These are phyloP conservation scores for Diddensiella caesifluorescens DNA, from an alignment of 805 yeast species.

Conservation along the genomic window DNA sequence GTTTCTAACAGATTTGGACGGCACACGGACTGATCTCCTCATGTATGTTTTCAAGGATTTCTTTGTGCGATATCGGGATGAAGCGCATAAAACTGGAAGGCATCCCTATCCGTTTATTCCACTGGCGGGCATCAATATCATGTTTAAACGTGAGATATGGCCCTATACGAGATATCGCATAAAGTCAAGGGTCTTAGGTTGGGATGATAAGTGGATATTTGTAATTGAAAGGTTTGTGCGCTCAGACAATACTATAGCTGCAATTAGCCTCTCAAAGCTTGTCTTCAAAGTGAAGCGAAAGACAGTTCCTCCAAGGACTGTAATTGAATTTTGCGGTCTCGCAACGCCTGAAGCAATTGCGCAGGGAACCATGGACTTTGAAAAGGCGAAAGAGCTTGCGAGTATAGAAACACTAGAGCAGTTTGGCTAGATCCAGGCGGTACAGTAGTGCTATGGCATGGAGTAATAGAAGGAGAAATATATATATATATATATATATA, in stretches of 20 bases:
- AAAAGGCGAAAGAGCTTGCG: conserved; percentile 22
- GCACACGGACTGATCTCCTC: conserved; percentile 64
- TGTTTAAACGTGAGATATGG: conserved; percentile 66
- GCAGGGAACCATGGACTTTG: conserved; percentile 24
- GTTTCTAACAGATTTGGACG: conserved; percentile 75
- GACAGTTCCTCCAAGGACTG: conserved; percentile 64
- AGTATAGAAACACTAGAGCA: too few species aligned
- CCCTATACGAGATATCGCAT: conserved; percentile 58
- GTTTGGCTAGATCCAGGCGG: too few species aligned
- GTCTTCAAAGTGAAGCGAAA: conserved; percentile 74
- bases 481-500: neutral
- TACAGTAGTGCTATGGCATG: too few species aligned
- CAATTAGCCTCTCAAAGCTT: conserved; percentile 67
- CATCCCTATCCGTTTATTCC: conserved; percentile 48
- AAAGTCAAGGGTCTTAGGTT: conserved; percentile 57
- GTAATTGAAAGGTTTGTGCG: conserved; percentile 58
- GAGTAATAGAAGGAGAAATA: neutral
- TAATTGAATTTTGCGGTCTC: conserved; percentile 51
- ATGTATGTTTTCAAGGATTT: conserved; percentile 51
- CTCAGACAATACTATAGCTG: conserved; percentile 39
- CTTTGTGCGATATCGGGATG: conserved; percentile 42
- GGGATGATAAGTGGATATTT: conserved; percentile 87
- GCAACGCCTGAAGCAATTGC: conserved; percentile 39
- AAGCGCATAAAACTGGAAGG: neutral
- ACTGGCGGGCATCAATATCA: conserved; percentile 63